Conservation (phyloP, 352 stramenopile genomes). For the Globisporangium yorkense region DNA sequence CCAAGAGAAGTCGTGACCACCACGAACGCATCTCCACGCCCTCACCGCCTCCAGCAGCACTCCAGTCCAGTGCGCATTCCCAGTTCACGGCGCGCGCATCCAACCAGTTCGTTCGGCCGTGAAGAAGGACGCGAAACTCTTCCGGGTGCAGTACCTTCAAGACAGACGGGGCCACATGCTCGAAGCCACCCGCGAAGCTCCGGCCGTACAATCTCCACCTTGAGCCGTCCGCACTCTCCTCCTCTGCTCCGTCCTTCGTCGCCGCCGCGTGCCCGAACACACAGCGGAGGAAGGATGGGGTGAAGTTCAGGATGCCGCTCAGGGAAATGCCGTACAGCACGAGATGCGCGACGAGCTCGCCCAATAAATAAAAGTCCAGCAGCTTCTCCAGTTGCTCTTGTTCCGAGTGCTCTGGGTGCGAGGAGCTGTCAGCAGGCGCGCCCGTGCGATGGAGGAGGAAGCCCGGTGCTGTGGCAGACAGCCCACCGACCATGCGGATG, state of each 20-base stretch:
- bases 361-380: slow-evolving; percentile 50
- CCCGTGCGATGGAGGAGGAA: slow-evolving; percentile 20
- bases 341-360: slow-evolving; percentile 55
- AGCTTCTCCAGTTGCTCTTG: slow-evolving; percentile 19
- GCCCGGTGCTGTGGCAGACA: slow-evolving; percentile 26
- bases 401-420: background rate
- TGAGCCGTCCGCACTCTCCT: background rate
- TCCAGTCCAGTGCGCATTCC: slow-evolving; percentile 29
- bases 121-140: slow-evolving; percentile 53
- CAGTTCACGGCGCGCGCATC: slow-evolving; percentile 39
- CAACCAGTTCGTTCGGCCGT: slow-evolving; percentile 23
- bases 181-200: slow-evolving; percentile 51
- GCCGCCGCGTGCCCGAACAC: slow-evolving; percentile 14
- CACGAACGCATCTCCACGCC: slow-evolving; percentile 14
- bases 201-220: slow-evolving; percentile 11
- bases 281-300: slow-evolving; percentile 39
- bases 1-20: slow-evolving; percentile 38
- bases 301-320: slow-evolving; percentile 52
- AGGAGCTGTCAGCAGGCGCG: background rate
- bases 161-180: slow-evolving; percentile 42
- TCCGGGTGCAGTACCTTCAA: slow-evolving; percentile 38
- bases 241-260: background rate
- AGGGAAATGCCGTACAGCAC: slow-evolving; percentile 40
- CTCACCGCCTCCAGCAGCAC: slow-evolving; percentile 3
- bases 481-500: slow-evolving; percentile 23